Conservation (phyloP, 345 rosid species). For the Brassica napus region Da-Ae NC_063448.1:54790501-54791000, state of each 20-base stretch:
- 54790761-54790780: conserved; percentile 79
- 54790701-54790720: not conserved
- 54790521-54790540: not conserved
- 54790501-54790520: not conserved
- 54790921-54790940: not conserved
- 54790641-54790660: conserved; percentile 58
- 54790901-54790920: not conserved
- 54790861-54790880: conserved; percentile 62
- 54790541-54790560: not conserved
- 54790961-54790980: conserved; percentile 71
- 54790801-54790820: conserved; percentile 65
- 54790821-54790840: conserved; percentile 76
- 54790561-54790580: not conserved
- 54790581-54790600: conserved; percentile 66
- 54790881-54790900: conserved; percentile 43
- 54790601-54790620: conserved; percentile 71
- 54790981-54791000: conserved; percentile 56
- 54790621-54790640: conserved; percentile 61
- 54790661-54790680: conserved; percentile 63
- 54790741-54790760: conserved; percentile 37
- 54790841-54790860: conserved; percentile 62
- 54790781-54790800: conserved; percentile 52
- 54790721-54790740: conserved; percentile 6
- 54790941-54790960: conserved; percentile 62
- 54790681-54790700: conserved; percentile 66